These are phyloP conservation scores for Pezicula neosporulosa DNA, from an alignment of 2,329 filamentous ascomycete genomes.

Conservation along the genomic window DNA sequence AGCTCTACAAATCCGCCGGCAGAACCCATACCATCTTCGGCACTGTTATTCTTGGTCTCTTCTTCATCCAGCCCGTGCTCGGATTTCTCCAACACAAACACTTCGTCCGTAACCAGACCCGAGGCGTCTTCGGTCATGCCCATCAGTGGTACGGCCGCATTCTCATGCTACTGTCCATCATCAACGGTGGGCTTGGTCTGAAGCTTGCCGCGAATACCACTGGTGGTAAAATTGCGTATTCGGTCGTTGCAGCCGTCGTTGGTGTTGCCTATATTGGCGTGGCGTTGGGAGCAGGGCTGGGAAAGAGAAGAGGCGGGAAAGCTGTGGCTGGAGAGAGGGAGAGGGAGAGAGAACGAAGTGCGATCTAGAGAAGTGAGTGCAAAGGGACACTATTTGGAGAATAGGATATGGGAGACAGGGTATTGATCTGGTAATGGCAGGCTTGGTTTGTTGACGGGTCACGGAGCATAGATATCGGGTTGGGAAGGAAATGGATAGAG, in stretches of 20 bases:
- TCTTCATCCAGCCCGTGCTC: conserved; percentile 55
- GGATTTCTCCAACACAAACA: conserved; percentile 55
- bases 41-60: conserved; percentile 47
- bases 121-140: conserved; percentile 48
- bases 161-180: conserved; percentile 53
- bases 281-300: conserved; percentile 6
- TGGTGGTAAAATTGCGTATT: conserved; percentile 49
- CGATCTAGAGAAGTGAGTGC: too few species aligned
- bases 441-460: too few species aligned
- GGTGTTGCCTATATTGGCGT: conserved; percentile 40
- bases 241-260: conserved; percentile 49
- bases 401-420: too few species aligned
- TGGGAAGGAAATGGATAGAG: too few species aligned
- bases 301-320: conserved; percentile 7
- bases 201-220: conserved; percentile 39
- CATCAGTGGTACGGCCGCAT: conserved; percentile 62
- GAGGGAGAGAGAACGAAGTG: too few species aligned
- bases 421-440: too few species aligned
- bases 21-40: conserved; percentile 54
- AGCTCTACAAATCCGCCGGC: conserved; percentile 43
- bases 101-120: conserved; percentile 43
- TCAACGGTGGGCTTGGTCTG: conserved; percentile 63
- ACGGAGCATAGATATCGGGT: too few species aligned
- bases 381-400: too few species aligned
- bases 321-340: too few species aligned